Conservation (phyloP, 2,329 filamentous ascomycete species). For the Pezicula radicicola region DNA sequence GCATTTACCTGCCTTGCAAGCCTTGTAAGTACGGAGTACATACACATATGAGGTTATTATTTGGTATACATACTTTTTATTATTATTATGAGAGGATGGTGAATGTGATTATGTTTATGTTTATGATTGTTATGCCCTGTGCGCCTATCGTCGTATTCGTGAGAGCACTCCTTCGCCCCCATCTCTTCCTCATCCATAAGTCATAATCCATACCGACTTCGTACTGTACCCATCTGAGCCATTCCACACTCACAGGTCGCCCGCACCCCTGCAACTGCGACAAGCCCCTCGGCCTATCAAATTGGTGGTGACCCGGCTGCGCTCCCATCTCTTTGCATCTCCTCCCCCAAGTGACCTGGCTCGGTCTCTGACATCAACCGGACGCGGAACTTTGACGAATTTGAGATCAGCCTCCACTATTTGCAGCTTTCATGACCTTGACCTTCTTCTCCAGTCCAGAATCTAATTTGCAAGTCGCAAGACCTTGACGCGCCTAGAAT, state of each 20-base stretch:
- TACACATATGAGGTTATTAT: too few species aligned
- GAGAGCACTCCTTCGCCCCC: background rate
- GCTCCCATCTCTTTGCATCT: background rate
- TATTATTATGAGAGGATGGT: too few species aligned
- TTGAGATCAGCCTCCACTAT: slow-evolving; percentile 28
- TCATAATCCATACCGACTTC: background rate
- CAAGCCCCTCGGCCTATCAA: background rate
- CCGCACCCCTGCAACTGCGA: background rate
- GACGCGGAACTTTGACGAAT: slow-evolving; percentile 17
- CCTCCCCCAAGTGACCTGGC: background rate
- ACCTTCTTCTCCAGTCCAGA: slow-evolving; percentile 13
- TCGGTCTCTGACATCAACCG: slow-evolving; percentile 28
- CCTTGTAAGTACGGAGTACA: too few species aligned
- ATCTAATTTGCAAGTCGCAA: slow-evolving; percentile 11
- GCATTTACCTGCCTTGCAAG: too few species aligned
- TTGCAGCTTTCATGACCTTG: slow-evolving; percentile 11
- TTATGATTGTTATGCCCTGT: too few species aligned
- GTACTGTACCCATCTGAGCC: background rate
- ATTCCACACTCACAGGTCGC: background rate
- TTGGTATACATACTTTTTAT: too few species aligned
- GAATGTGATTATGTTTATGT: too few species aligned
- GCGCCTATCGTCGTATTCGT: too few species aligned
- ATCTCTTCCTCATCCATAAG: background rate
- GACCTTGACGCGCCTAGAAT: slow-evolving; percentile 4
- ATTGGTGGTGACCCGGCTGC: background rate